Conservation (phyloP, 1,284 basidiomycete genomes). For the Bjerkandera adusta region DNA sequence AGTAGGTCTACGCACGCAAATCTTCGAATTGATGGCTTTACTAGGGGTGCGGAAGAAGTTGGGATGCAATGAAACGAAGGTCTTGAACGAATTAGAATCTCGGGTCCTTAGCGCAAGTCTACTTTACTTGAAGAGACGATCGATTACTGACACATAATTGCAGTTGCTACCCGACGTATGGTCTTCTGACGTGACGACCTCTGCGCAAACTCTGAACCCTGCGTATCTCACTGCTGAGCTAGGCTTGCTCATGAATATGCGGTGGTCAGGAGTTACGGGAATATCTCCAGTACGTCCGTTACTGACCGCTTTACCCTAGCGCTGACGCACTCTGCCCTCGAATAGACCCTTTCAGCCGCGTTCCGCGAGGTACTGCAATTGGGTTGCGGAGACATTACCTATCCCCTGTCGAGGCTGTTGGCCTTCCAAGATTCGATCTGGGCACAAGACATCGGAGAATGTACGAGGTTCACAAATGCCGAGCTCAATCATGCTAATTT, state of each 20-base stretch:
- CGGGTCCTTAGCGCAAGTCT: too few species aligned
- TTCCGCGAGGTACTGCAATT: constrained; percentile 27
- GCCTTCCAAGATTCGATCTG: constrained; percentile 57
- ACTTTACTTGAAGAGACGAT: too few species aligned
- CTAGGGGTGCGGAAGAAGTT: not conserved
- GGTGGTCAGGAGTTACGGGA: too few species aligned
- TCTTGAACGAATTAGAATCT: too few species aligned
- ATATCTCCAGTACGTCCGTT: not conserved
- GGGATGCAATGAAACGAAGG: too few species aligned
- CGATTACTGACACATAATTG: too few species aligned
- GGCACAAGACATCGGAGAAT: constrained; percentile 37
- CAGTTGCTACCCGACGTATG: constrained; percentile 7
- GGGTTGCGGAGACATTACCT: constrained; percentile 30
- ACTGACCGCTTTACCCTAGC: too few species aligned
- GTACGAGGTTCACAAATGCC: too few species aligned
- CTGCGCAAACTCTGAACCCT: not conserved
- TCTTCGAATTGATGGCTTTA: constrained; percentile 9
- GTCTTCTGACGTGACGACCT: not conserved
- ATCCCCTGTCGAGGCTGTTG: constrained; percentile 41
- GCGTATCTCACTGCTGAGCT: constrained; percentile 3
- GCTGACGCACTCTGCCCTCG: not conserved
- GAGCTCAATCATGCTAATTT: too few species aligned
- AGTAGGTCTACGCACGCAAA: constrained; percentile 4
- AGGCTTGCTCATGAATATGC: not conserved
- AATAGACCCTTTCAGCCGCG: not conserved